These are phyloP conservation scores for Diplodia scrobiculata DNA, from an alignment of 2,329 filamentous ascomycete genomes.

Conservation along the genomic window DNA sequence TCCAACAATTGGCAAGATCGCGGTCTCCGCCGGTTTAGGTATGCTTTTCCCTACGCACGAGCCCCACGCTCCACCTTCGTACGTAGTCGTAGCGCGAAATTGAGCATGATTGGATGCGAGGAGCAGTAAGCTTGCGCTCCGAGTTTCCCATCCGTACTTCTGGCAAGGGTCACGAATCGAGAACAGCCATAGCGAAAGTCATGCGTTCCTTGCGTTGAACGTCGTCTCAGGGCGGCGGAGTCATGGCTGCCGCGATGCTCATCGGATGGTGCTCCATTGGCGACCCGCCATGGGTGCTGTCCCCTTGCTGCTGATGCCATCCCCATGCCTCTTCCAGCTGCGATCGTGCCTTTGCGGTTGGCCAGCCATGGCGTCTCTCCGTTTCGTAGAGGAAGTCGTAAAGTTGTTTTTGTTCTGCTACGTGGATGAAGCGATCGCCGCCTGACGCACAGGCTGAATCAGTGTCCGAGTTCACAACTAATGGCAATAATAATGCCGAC, in stretches of 20 bases:
- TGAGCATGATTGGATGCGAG: neutral
- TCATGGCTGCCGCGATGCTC: conserved; percentile 7
- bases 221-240: neutral
- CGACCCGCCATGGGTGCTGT: neutral
- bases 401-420: neutral
- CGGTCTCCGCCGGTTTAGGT: neutral
- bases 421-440: conserved; percentile 24
- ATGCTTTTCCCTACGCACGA: neutral
- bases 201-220: neutral
- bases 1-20: too few species aligned
- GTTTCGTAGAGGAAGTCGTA: conserved; percentile 2
- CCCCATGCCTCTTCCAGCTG: conserved; percentile 23
- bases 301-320: neutral
- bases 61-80: neutral
- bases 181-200: too few species aligned
- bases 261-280: neutral
- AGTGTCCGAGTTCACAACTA: neutral
- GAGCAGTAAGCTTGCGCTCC: neutral
- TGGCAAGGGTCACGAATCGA: neutral
- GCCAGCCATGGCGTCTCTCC: conserved; percentile 19
- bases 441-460: neutral
- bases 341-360: conserved; percentile 1
- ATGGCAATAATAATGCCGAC: too few species aligned
- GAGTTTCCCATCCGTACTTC: neutral
- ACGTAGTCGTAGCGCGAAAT: conserved; percentile 5